Percentiles rank a stretch among this genome's conserved stretches.
Conservation (phyloP, 2,329 filamentous ascomycete species). For the Fusarium poae region DNA sequence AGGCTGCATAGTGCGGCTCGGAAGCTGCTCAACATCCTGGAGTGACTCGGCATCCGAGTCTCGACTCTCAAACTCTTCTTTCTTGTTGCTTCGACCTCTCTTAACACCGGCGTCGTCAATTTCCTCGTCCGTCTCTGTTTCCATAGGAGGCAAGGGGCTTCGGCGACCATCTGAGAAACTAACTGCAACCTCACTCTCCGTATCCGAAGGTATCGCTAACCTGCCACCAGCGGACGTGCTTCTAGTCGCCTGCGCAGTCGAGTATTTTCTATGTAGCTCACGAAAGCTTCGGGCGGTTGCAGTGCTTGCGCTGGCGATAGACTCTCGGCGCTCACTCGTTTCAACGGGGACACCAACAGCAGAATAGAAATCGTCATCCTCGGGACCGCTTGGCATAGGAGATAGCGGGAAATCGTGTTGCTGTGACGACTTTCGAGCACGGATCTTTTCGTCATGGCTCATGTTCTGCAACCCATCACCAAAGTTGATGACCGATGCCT, state of each 20-base stretch:
- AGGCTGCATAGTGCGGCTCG: slow-evolving; percentile 51
- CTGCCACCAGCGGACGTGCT: slow-evolving; percentile 57
- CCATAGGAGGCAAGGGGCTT: slow-evolving; percentile 67
- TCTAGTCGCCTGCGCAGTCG: slow-evolving; percentile 64
- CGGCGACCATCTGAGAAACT: slow-evolving; percentile 71
- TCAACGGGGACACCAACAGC: slow-evolving; percentile 61
- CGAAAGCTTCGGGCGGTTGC: slow-evolving; percentile 75
- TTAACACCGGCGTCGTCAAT: slow-evolving; percentile 29
- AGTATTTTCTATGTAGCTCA: slow-evolving; percentile 71
- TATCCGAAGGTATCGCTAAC: slow-evolving; percentile 65
- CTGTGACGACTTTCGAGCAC: slow-evolving; percentile 68
- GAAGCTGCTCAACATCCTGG: slow-evolving; percentile 49
- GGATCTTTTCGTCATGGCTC: slow-evolving; percentile 78
- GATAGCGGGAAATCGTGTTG: slow-evolving; percentile 57
- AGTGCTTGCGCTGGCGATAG: slow-evolving; percentile 74
- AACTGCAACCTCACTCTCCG: slow-evolving; percentile 70
- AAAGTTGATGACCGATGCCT: slow-evolving; percentile 97
- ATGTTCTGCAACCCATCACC: slow-evolving; percentile 89
- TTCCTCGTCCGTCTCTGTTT: slow-evolving; percentile 55
- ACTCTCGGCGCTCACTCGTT: slow-evolving; percentile 68
- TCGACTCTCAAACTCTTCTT: slow-evolving; percentile 48
- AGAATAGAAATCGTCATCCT: slow-evolving; percentile 66
- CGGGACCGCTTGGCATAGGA: slow-evolving; percentile 52
- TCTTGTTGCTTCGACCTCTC: slow-evolving; percentile 44
- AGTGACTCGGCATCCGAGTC: slow-evolving; percentile 50